Evolutionary conservation across 1,284 basidiomycete genomes (phyloP).

Genomic region (Malassezia nana): DNA sequence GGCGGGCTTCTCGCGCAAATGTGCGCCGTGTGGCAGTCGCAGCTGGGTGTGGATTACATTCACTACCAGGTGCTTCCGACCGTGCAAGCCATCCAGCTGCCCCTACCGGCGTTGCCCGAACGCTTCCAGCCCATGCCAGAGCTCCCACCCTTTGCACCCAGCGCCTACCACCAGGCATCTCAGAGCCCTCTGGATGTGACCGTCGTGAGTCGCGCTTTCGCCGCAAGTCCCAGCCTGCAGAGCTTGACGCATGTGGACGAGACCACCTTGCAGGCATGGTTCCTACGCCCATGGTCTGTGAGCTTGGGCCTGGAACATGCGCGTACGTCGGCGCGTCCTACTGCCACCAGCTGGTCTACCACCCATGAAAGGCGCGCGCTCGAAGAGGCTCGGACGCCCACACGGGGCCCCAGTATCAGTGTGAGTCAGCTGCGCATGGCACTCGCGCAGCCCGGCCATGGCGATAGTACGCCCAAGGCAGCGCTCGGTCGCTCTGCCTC

Average conservation of each 20-base stretch:
- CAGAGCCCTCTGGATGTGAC: conserved; percentile 19
- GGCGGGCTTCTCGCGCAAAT: conserved; percentile 60
- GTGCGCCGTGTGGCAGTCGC: conserved; percentile 61
- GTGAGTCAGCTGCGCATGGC: conserved; percentile 17
- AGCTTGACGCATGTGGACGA: conserved; percentile 22
- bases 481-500: neutral
- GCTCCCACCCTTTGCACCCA: conserved; percentile 17
- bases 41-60: conserved; percentile 15
- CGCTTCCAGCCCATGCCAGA: conserved; percentile 23
- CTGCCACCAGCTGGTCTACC: neutral
- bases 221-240: conserved; percentile 29
- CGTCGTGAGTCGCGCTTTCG: conserved; percentile 22
- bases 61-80: conserved; percentile 19
- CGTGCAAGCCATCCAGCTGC: neutral
- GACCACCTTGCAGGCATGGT: conserved; percentile 27
- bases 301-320: conserved; percentile 35
- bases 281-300: conserved; percentile 42
- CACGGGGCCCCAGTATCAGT: conserved; percentile 2
- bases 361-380: neutral
- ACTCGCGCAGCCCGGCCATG: neutral
- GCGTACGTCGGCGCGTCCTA: neutral
- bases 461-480: too few species aligned
- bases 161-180: conserved; percentile 20
- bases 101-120: conserved; percentile 19
- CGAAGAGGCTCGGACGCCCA: neutral